A percentile compares a stretch with the other conserved stretches of the same genome.
These are phyloP conservation scores for Trichosanthes cucumerina DNA, from an alignment of 306 rosid species.

Conservation along the genomic window DNA sequence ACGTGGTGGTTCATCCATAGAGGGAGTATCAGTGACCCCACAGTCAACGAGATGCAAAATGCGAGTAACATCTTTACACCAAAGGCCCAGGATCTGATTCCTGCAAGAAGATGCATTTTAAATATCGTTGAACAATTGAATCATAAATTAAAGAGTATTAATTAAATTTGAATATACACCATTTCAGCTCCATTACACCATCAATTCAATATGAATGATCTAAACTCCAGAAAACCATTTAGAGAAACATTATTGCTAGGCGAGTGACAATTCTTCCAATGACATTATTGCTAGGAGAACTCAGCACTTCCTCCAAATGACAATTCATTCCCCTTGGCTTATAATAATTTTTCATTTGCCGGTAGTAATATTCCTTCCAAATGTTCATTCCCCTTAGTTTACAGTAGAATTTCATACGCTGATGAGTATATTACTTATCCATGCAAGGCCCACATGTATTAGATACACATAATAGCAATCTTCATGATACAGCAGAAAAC, in stretches of 20 bases:
- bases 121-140: not conserved
- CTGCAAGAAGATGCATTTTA: conserved; percentile 36
- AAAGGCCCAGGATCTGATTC: conserved; percentile 74
- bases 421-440: not conserved
- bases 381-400: not conserved
- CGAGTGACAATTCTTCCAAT: not conserved
- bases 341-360: not conserved
- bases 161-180: not conserved
- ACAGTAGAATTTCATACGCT: not conserved
- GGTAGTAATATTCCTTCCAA: not conserved
- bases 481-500: not conserved
- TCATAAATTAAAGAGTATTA: not conserved
- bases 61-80: conserved; percentile 90
- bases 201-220: not conserved
- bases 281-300: not conserved
- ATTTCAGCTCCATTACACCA: not conserved
- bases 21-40: conserved; percentile 50
- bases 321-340: not conserved
- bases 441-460: not conserved
- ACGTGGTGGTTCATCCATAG: conserved; percentile 43
- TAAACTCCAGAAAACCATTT: not conserved
- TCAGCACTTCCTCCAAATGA: not conserved
- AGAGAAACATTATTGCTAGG: not conserved
- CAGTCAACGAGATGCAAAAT: conserved; percentile 85
- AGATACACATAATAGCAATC: not conserved